A percentile compares a stretch with the other conserved stretches of the same genome.
Conservation (phyloP, 768 basidiomycete genomes). For the Agrocybe praecox region DNA sequence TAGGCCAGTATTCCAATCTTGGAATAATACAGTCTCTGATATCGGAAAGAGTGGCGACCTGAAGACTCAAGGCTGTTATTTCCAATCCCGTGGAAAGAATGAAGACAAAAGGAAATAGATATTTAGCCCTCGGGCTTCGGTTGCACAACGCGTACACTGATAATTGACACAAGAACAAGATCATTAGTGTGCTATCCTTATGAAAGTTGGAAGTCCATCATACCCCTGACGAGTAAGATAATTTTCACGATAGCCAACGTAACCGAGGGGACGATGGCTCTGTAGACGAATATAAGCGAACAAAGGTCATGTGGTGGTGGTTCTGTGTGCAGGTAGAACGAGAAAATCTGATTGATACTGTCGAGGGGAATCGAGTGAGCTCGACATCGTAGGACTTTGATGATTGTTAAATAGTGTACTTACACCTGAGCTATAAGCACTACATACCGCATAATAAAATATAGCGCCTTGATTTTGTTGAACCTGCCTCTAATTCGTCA, state of each 20-base stretch:
- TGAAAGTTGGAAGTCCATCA: background rate
- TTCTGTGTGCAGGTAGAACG: background rate
- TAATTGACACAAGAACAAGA: too few relatives aligned
- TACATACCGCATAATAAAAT: constrained; percentile 18
- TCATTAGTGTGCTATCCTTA: background rate
- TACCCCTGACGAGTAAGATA: constrained; percentile 22
- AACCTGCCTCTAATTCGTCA: constrained; percentile 8
- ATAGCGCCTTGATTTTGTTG: constrained; percentile 15
- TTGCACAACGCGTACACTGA: constrained; percentile 24
- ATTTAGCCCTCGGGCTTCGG: constrained; percentile 8
- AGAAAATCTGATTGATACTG: constrained; percentile 14
- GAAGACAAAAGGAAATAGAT: constrained; percentile 8
- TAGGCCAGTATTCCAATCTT: background rate
- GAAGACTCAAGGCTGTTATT: constrained; percentile 5
- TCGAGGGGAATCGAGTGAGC: background rate
- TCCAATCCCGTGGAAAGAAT: constrained; percentile 9
- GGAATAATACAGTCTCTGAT: constrained; percentile 4
- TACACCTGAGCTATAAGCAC: constrained; percentile 20
- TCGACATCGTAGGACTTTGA: background rate
- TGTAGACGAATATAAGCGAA: constrained; percentile 11
- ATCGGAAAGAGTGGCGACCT: background rate
- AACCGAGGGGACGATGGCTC: constrained; percentile 12
- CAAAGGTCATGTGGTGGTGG: background rate
- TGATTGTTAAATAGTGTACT: background rate
- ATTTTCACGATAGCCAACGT: constrained; percentile 18